phyloP scores from a whole-genome alignment of 2,329 filamentous ascomycete species.

The Calonectria pseudoturangicola region DNA sequence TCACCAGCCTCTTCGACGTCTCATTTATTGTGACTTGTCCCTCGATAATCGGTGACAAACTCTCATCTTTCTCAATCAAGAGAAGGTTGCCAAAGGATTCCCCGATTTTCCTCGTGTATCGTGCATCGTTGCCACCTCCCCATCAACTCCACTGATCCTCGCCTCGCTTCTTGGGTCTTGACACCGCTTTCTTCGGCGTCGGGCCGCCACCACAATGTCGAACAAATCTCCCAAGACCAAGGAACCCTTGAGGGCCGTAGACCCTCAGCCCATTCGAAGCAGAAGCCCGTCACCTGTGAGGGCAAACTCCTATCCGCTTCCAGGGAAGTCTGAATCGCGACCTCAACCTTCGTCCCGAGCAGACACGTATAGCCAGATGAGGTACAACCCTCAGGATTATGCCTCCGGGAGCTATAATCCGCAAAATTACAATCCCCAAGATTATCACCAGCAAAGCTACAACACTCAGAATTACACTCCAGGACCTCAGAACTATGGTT shows the following conservation, averaged over 20 bases:
- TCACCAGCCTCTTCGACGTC: slow-evolving; percentile 51
- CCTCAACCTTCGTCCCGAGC: slow-evolving; percentile 40
- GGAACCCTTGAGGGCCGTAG: slow-evolving; percentile 52
- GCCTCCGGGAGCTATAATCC: slow-evolving; percentile 43
- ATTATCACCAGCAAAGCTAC: slow-evolving; percentile 25
- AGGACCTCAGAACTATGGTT: slow-evolving; percentile 21
- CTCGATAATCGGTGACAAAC: slow-evolving; percentile 38
- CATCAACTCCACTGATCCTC: background rate
- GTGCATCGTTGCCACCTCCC: background rate
- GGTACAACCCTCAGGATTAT: slow-evolving; percentile 47
- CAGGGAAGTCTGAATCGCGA: slow-evolving; percentile 25
- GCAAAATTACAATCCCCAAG: slow-evolving; percentile 34
- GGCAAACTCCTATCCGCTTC: slow-evolving; percentile 42
- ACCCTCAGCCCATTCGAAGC: slow-evolving; percentile 54
- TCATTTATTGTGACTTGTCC: slow-evolving; percentile 42
- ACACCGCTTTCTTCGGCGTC: slow-evolving; percentile 26
- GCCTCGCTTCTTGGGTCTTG: background rate
- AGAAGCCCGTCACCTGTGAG: slow-evolving; percentile 51
- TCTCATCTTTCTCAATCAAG: slow-evolving; percentile 30
- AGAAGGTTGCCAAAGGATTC: slow-evolving; percentile 16
- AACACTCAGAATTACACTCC: background rate
- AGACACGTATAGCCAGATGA: slow-evolving; percentile 43
- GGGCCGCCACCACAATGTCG: slow-evolving; percentile 29
- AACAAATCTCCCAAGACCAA: slow-evolving; percentile 45
- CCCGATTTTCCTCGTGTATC: background rate